Evolutionary conservation across 2,329 filamentous ascomycete genomes (phyloP), one percentile per base, ranked within the genome.

Genomic region (Aspergillus calidoustus): DNA sequence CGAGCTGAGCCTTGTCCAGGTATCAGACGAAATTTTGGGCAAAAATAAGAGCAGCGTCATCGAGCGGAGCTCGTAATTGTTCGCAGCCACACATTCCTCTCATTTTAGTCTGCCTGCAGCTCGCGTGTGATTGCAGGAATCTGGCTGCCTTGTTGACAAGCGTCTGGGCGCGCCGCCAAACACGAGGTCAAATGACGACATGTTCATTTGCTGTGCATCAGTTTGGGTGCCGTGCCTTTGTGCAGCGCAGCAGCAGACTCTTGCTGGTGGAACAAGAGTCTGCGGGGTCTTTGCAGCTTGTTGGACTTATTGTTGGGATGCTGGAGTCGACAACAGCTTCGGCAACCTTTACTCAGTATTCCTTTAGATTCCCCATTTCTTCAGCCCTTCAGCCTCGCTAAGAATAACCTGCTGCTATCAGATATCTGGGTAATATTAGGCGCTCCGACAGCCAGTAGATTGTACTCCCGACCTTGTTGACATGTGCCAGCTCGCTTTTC

Each of bases 71-170:
- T 57, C 31, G 59, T 61, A 43, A 61, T 48, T 44, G 3, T 43
- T 4, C 25, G 46, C 22, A 34, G 47, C 28, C 54, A 22, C 22
- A 50, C 52, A 49, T 50, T 44, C 22, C 34, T 28, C 22, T n/a
- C 30, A 7, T 11, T 52, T 59, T 59, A 59, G 60, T 56, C 22
- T 38, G 30, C n/a, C 44, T 48, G n/a, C 23, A 6, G 43, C 52
- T 46, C 28, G 52, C 58, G 52, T 62, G 50, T 62, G 56, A 62
- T 60, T 62, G 48, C 56, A 60, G 54, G 57, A 62, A 57, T 51
- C 25, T 25, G 47, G 54, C 64, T 61, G 65, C 63, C 63, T 61
- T 64, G 62, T 66, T 61, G 50, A 54, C 59, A 65, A 63, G 63
- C 61, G 63, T 55, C 66, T 65, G 55, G 63, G 65, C 61, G 23